Evolutionary conservation across 2,329 filamentous ascomycete genomes (phyloP).

Genomic region (Aaosphaeria pasadenensis): DNA sequence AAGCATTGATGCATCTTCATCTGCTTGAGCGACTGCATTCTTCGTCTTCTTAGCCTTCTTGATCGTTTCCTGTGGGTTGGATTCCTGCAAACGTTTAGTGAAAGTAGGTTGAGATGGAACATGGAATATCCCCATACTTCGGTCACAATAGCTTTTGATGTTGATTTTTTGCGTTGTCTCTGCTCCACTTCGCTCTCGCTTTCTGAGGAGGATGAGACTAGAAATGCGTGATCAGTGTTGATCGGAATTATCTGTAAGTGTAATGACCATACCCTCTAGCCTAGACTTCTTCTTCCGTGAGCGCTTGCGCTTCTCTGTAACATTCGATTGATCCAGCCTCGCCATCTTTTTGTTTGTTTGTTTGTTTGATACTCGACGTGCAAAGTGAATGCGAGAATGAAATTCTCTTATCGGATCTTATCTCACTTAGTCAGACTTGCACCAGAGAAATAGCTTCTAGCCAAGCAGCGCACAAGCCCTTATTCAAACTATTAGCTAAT

Average conservation of each 20-base stretch:
- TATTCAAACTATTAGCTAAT: too few species aligned
- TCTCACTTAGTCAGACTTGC: too few species aligned
- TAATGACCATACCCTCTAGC: slow-evolving; percentile 19
- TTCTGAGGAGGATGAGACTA: slow-evolving; percentile 27
- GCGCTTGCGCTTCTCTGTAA: slow-evolving; percentile 16
- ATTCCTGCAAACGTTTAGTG: background rate
- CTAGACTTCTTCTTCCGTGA: slow-evolving; percentile 28
- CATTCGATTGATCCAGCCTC: too few species aligned
- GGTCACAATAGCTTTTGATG: background rate
- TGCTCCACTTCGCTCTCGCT: slow-evolving; percentile 20
- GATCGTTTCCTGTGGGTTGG: background rate
- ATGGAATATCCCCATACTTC: background rate
- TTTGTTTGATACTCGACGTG: too few species aligned
- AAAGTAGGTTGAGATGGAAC: background rate
- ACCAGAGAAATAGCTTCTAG: too few species aligned
- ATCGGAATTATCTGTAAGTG: slow-evolving; percentile 7
- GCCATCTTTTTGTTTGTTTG: too few species aligned
- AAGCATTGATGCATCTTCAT: slow-evolving; percentile 1
- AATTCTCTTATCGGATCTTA: too few species aligned
- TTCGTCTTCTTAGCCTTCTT: slow-evolving; percentile 1
- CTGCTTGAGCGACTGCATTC: background rate
- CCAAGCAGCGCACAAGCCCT: too few species aligned
- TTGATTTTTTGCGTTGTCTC: slow-evolving; percentile 1
- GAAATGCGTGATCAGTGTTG: slow-evolving; percentile 2
- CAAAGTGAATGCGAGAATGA: too few species aligned